These are phyloP conservation scores for Alternaria ventricosa DNA, from an alignment of 2,329 filamentous ascomycete genomes.

Conservation along the genomic window DNA sequence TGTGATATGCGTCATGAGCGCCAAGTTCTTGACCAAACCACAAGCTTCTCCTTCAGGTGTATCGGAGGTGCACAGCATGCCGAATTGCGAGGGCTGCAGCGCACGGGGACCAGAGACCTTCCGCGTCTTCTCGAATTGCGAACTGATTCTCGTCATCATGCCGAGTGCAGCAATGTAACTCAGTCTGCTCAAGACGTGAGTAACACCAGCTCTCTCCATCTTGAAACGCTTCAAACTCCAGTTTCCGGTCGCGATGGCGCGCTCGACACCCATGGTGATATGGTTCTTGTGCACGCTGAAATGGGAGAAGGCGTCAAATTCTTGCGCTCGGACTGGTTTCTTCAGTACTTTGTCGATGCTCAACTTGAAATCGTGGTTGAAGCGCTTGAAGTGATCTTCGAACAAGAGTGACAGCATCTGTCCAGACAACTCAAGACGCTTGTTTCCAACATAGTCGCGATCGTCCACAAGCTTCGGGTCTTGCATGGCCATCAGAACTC, in stretches of 20 bases:
- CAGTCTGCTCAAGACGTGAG: constrained; percentile 90
- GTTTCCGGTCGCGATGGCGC: constrained; percentile 95
- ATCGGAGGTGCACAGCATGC: constrained; percentile 96
- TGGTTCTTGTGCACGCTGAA: constrained; percentile 83
- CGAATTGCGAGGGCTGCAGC: constrained; percentile 95
- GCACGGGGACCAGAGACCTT: constrained; percentile 97
- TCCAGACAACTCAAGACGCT: constrained; percentile 90
- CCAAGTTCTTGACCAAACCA: constrained; percentile 96
- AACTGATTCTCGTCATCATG: constrained; percentile 99
- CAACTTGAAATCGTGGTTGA: constrained; percentile 85
- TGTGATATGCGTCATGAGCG: constrained; percentile 98
- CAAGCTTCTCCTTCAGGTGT: constrained; percentile 98
- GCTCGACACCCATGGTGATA: constrained; percentile 92
- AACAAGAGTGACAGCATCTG: constrained; percentile 93
- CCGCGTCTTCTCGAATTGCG: constrained; percentile 97
- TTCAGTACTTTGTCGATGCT: constrained; percentile 95
- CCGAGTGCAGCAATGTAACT: constrained; percentile 97
- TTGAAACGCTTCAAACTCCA: constrained; percentile 98
- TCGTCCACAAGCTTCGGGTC: constrained; percentile 92
- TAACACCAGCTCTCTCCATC: constrained; percentile 97
- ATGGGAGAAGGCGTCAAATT: constrained; percentile 85
- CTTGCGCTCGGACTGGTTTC: constrained; percentile 86
- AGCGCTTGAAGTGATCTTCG: constrained; percentile 97
- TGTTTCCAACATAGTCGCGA: constrained; percentile 97
- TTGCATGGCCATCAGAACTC: constrained; percentile 91